These are phyloP conservation scores for Sugiyamaella neomexicana DNA, from an alignment of 1,139 yeast species.

Conservation along the genomic window DNA sequence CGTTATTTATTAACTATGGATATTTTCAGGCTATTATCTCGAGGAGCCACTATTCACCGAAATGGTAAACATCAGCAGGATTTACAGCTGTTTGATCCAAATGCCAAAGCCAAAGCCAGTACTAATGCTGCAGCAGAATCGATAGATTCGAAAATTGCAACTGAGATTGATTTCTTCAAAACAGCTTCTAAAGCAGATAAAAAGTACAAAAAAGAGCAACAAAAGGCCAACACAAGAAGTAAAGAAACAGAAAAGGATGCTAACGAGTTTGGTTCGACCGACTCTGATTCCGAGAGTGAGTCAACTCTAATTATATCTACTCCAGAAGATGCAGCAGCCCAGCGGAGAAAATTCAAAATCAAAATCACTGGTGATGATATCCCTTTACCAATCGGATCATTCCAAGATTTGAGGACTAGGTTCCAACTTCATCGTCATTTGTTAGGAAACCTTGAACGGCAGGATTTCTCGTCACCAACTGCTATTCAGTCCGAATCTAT, in stretches of 20 bases:
- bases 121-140: slow-evolving; percentile 45
- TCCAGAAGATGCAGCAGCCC: slow-evolving; percentile 55
- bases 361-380: slow-evolving; percentile 75
- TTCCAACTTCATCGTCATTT: slow-evolving; percentile 65
- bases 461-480: slow-evolving; percentile 82
- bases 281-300: slow-evolving; percentile 31
- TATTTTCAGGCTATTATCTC: slow-evolving; percentile 75
- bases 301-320: slow-evolving; percentile 52
- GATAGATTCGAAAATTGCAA: slow-evolving; percentile 22
- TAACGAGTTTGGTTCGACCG: slow-evolving; percentile 28
- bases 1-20: too few relatives aligned
- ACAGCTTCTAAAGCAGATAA: slow-evolving; percentile 41
- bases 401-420: slow-evolving; percentile 70
- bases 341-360: slow-evolving; percentile 57
- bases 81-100: slow-evolving; percentile 32
- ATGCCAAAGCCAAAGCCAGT: slow-evolving; percentile 35
- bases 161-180: slow-evolving; percentile 70
- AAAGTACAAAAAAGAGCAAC: slow-evolving; percentile 20
- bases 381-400: slow-evolving; percentile 87
- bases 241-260: slow-evolving; percentile 19
- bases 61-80: slow-evolving; percentile 39
- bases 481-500: slow-evolving; percentile 87
- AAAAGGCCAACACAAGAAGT: not conserved
- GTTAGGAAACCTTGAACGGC: slow-evolving; percentile 61
- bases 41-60: slow-evolving; percentile 81